Evolutionary conservation across 257 asterid genomes (phyloP), one percentile per base, ranked within the genome.

Genomic region (Henckelia pumila): DNA sequence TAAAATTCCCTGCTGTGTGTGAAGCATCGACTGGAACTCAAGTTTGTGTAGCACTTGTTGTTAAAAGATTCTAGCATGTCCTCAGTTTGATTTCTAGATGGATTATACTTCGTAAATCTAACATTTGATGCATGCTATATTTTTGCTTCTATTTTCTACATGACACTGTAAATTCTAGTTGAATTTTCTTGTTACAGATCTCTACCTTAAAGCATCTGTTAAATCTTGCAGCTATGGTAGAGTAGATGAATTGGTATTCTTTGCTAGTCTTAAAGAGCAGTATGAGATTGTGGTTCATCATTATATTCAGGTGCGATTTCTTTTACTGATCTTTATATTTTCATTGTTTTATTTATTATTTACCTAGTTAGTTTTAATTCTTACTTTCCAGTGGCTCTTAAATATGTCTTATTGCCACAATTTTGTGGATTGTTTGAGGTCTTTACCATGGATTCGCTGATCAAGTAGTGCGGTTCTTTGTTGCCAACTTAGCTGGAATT

Each of bases 161-260:
- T 53, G 56, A 66, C 68, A 10, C 7, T 6, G 33, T 61, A 61
- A 53, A 70, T 66, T 63, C 66, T 3, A 23, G 29, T 60, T 59
- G 53, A 66, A 20, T 55, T 56, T 29, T 55, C 55, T 74, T 62
- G 63, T 28, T n/a, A 50, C 7, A 37, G 59, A 66, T 71, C 23
- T 28, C 63, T 26, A 69, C 37, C 17, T 69, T 52, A 50, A 70
- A 66, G 59, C 76, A 68, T 73, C 61, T 73, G 19, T 68, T 74
- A 61, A 73, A 61, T 66, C 55, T 74, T 78, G 86, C 88, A 94
- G 99, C 91, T 86, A 90, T 60, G 97, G 97, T 64, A 85, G 97
- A 81, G 95, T 86, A 72, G 97, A 94, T 85, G 99, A 94, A 63
- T 75, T 94, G 85, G 99, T 94, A 50, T 94, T 88, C 86, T 94